Conservation (phyloP, 164 flowering plant species). For the Piper betle region DNA sequence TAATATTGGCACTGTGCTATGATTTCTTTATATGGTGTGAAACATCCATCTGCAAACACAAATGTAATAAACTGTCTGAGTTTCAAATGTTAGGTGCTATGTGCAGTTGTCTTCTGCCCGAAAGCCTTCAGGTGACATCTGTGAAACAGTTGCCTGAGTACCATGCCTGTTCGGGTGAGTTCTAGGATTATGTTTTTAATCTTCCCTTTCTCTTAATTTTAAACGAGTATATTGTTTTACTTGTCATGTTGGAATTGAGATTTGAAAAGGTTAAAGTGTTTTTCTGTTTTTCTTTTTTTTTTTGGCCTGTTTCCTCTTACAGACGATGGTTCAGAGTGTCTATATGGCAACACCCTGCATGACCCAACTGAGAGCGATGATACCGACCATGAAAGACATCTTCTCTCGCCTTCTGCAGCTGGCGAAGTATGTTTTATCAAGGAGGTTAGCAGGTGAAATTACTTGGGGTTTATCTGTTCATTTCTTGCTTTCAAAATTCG, state of each 20-base stretch:
- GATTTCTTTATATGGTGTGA: too few species aligned
- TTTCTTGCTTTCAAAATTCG: too few species aligned
- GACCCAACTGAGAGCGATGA: constrained; percentile 51
- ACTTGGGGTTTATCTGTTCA: too few species aligned
- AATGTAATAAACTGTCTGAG: too few species aligned
- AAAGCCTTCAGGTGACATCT: constrained; percentile 60
- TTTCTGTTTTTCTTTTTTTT: not conserved
- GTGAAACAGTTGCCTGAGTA: constrained; percentile 67
- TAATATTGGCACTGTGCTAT: too few species aligned
- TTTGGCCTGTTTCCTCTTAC: constrained; percentile 1
- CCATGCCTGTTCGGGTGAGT: constrained; percentile 40
- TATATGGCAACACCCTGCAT: constrained; percentile 29
- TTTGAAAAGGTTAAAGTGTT: not conserved
- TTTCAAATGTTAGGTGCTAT: constrained; percentile 37
- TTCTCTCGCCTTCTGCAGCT: constrained; percentile 25
- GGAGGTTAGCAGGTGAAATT: constrained; percentile 29
- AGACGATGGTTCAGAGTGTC: constrained; percentile 45
- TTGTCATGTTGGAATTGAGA: not conserved
- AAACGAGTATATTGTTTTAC: not conserved
- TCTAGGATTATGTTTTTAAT: not conserved
- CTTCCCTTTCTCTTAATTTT: not conserved
- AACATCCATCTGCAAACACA: too few species aligned
- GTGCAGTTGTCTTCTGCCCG: constrained; percentile 83
- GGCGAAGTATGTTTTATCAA: constrained; percentile 41
- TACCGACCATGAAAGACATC: constrained; percentile 51